Conservation (phyloP, 768 basidiomycete species). For the Auricularia sp. region DNA sequence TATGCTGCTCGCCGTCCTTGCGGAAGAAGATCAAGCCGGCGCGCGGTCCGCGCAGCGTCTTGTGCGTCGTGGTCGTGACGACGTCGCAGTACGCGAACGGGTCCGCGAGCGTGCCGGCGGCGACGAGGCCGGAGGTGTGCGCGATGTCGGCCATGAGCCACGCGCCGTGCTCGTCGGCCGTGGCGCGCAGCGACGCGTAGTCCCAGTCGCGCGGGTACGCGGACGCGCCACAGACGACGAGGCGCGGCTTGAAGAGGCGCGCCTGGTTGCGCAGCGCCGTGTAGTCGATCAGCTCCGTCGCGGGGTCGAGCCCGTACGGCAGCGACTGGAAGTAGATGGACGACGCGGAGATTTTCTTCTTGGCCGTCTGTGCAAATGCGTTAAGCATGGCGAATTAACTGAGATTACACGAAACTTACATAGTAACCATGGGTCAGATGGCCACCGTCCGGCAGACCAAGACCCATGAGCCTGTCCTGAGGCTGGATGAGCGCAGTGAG, state of each 20-base stretch:
- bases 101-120: slow-evolving; percentile 78
- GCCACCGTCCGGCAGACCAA: slow-evolving; percentile 94
- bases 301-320: slow-evolving; percentile 78
- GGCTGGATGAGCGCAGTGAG: slow-evolving; percentile 94
- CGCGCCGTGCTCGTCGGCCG: slow-evolving; percentile 78
- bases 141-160: slow-evolving; percentile 96
- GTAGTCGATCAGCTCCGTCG: slow-evolving; percentile 88
- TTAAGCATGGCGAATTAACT: neutral
- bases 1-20: slow-evolving; percentile 70
- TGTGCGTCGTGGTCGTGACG: slow-evolving; percentile 98
- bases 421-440: slow-evolving; percentile 98
- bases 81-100: slow-evolving; percentile 97
- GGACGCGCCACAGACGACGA: slow-evolving; percentile 95
- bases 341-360: slow-evolving; percentile 99
- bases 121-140: slow-evolving; percentile 91
- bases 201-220: slow-evolving; percentile 99
- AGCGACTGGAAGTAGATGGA: slow-evolving; percentile 99
- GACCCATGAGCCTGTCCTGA: slow-evolving; percentile 97
- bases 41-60: slow-evolving; percentile 96
- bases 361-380: slow-evolving; percentile 59
- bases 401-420: slow-evolving; percentile 34
- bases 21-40: slow-evolving; percentile 98
- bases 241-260: slow-evolving; percentile 87
- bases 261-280: slow-evolving; percentile 70
- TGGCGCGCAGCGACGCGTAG: slow-evolving; percentile 72